These are phyloP conservation scores for Penicillium mononematosum DNA, from an alignment of 495 filamentous ascomycete species.

Conservation along the genomic window DNA sequence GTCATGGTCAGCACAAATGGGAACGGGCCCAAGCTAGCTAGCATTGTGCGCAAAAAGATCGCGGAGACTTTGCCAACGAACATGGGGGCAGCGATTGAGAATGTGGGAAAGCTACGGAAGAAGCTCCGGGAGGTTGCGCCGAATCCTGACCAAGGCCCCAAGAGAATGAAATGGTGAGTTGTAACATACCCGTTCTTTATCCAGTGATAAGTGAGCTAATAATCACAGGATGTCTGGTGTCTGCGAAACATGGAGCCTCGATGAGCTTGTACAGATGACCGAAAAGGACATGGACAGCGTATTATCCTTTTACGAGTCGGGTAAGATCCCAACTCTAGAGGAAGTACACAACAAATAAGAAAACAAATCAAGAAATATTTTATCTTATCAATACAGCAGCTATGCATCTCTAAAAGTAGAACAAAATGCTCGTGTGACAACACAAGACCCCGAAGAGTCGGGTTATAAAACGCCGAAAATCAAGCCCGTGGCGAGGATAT, in stretches of 20 bases:
- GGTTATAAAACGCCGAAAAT: constrained; percentile 23
- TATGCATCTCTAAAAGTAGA: constrained; percentile 31
- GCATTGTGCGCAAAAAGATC: constrained; percentile 80
- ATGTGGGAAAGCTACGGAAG: constrained; percentile 74
- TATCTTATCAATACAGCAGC: constrained; percentile 31
- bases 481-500: constrained; percentile 32
- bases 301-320: constrained; percentile 63
- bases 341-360: constrained; percentile 32
- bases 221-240: constrained; percentile 75
- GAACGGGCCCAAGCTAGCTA: constrained; percentile 89
- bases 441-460: constrained; percentile 7
- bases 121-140: constrained; percentile 80
- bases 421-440: constrained; percentile 15
- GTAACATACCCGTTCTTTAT: background rate
- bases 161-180: constrained; percentile 85
- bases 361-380: constrained; percentile 12
- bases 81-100: constrained; percentile 77
- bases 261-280: constrained; percentile 80
- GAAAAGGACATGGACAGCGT: constrained; percentile 82
- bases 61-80: constrained; percentile 71
- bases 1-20: constrained; percentile 99
- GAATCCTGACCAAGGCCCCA: constrained; percentile 67
- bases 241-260: constrained; percentile 81
- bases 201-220: background rate
- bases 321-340: constrained; percentile 40